A percentile compares a stretch with the other conserved stretches of the same genome.
These are phyloP conservation scores for Microsporum ferrugineum DNA, from an alignment of 2,329 filamentous ascomycete species.

Conservation along the genomic window DNA sequence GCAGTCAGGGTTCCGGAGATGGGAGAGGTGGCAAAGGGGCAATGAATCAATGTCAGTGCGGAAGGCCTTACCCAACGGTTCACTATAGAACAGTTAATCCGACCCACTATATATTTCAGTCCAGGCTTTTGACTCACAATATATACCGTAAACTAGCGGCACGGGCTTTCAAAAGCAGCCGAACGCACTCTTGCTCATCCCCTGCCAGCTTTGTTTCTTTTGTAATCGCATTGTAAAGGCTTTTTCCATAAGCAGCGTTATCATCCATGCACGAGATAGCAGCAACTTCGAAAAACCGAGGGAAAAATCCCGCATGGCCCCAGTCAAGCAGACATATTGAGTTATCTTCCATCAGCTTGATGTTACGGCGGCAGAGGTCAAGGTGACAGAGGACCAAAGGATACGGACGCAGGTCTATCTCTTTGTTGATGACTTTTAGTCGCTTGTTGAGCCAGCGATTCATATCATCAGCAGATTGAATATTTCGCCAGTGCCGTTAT, in stretches of 20 bases:
- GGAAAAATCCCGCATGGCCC: slow-evolving; percentile 18
- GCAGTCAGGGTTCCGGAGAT: background rate
- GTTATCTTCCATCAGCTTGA: slow-evolving; percentile 18
- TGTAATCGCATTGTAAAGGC: background rate
- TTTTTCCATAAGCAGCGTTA: slow-evolving; percentile 1
- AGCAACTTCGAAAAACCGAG: slow-evolving; percentile 17
- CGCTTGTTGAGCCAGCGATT: slow-evolving; percentile 12
- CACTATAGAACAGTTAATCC: background rate
- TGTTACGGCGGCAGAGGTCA: slow-evolving; percentile 20
- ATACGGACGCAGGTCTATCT: slow-evolving; percentile 16
- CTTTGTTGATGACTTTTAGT: slow-evolving; percentile 13
- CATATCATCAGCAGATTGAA: slow-evolving; percentile 10
- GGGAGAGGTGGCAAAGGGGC: background rate
- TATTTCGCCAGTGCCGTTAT: slow-evolving; percentile 10
- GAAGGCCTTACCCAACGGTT: background rate
- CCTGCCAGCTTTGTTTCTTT: slow-evolving; percentile 15
- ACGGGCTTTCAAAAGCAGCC: slow-evolving; percentile 11
- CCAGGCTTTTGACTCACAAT: background rate
- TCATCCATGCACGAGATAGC: slow-evolving; percentile 14
- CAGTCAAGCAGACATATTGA: slow-evolving; percentile 20
- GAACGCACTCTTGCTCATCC: slow-evolving; percentile 15
- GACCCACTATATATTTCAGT: background rate
- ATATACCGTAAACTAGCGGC: slow-evolving; percentile 2
- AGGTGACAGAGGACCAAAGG: slow-evolving; percentile 21
- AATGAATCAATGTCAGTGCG: background rate